These are phyloP conservation scores for Talaromyces sp. DNA, from an alignment of 2,329 filamentous ascomycete species.

Conservation along the genomic window DNA sequence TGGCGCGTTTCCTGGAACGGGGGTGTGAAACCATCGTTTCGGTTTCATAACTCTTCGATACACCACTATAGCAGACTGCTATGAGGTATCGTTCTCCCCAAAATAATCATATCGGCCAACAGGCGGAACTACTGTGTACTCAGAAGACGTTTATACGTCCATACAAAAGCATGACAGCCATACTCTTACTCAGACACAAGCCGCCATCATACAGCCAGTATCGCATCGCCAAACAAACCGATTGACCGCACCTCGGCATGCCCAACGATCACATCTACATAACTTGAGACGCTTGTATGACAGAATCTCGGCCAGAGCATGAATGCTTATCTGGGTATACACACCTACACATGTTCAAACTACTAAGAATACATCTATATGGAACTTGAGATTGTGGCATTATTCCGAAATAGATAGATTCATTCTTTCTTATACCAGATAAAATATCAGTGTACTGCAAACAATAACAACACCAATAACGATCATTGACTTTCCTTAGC, in stretches of 20 bases:
- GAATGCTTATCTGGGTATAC: background rate
- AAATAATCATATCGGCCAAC: background rate
- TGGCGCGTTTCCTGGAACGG: conserved; percentile 87
- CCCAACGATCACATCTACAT: background rate
- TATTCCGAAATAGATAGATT: background rate
- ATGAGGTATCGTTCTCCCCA: background rate
- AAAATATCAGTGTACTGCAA: background rate
- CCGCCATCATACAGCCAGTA: background rate
- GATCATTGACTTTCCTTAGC: background rate
- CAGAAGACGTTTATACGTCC: background rate
- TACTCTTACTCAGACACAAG: background rate
- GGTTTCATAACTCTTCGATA: background rate
- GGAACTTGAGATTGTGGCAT: background rate
- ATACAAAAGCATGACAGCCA: background rate
- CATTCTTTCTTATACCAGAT: conserved; percentile 2
- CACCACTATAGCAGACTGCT: background rate
- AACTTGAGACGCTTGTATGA: background rate
- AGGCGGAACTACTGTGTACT: too few relatives aligned
- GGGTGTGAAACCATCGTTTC: conserved; percentile 46
- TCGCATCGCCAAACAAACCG: background rate
- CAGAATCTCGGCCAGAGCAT: background rate
- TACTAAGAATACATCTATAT: background rate
- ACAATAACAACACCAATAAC: background rate
- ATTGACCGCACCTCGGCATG: background rate
- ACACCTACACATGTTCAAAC: background rate